A percentile compares a stretch with the other conserved stretches of the same genome.
phyloP scores from a whole-genome alignment of 495 filamentous ascomycete genomes.

The Xylaria palmicola region DNA sequence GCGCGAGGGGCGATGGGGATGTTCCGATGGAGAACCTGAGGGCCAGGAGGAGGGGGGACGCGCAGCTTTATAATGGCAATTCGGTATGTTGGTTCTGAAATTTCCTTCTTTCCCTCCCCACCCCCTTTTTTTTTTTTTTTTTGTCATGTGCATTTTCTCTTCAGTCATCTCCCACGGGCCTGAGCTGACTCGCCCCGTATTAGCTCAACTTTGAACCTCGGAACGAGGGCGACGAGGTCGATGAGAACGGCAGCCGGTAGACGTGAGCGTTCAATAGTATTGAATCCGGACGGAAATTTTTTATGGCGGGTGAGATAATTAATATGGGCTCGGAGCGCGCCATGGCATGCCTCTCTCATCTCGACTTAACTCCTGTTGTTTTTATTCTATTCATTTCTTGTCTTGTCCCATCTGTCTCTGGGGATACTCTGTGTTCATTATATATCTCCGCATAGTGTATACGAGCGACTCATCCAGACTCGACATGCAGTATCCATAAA shows the following conservation, averaged over 20 bases:
- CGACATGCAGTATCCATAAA: too few species aligned
- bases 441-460: too few species aligned
- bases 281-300: too few species aligned
- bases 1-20: slow-evolving; percentile 16
- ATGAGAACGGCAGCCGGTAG: slow-evolving; percentile 9
- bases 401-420: too few species aligned
- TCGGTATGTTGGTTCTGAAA: slow-evolving; percentile 55
- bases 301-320: too few species aligned
- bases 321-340: too few species aligned
- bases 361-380: too few species aligned
- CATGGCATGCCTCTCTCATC: too few species aligned
- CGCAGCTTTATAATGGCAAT: slow-evolving; percentile 86
- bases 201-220: slow-evolving; percentile 77
- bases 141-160: background rate
- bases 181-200: background rate
- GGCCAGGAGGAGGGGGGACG: slow-evolving; percentile 37
- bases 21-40: slow-evolving; percentile 16
- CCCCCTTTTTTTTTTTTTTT: background rate
- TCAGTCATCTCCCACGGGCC: background rate
- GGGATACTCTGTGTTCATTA: too few species aligned
- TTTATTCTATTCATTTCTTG: too few species aligned
- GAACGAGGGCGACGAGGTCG: slow-evolving; percentile 53
- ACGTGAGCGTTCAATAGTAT: background rate
- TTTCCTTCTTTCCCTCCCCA: background rate
- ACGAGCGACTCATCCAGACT: too few species aligned